These are phyloP conservation scores for Phaeotremella skinneri DNA, from an alignment of 768 basidiomycete genomes.

Conservation along the genomic window DNA sequence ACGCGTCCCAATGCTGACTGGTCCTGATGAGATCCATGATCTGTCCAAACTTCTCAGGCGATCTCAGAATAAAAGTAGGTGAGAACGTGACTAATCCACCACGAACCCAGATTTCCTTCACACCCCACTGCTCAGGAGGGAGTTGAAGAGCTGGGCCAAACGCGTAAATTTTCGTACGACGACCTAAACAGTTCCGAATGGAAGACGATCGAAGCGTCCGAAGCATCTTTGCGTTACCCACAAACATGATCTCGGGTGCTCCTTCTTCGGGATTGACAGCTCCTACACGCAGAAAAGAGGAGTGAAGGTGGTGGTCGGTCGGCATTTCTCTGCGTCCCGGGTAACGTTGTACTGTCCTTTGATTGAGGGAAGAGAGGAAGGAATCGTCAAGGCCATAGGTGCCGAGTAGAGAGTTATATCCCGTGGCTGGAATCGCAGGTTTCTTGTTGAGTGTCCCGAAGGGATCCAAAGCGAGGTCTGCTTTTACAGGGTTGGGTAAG, in stretches of 20 bases:
- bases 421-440: neutral
- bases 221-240: constrained; percentile 7
- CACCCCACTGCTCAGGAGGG: constrained; percentile 11
- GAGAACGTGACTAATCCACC: constrained; percentile 41
- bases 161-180: constrained; percentile 15
- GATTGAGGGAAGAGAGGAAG: constrained; percentile 7
- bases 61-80: constrained; percentile 30
- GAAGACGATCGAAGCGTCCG: constrained; percentile 5
- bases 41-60: constrained; percentile 23
- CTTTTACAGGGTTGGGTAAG: constrained; percentile 21
- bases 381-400: constrained; percentile 11
- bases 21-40: constrained; percentile 25
- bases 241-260: constrained; percentile 9
- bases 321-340: neutral
- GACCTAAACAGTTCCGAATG: constrained; percentile 3
- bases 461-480: neutral
- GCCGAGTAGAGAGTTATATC: constrained; percentile 5
- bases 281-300: constrained; percentile 1
- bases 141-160: constrained; percentile 18
- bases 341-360: constrained; percentile 3
- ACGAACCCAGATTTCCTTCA: constrained; percentile 12
- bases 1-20: constrained; percentile 27
- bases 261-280: neutral
- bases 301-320: constrained; percentile 4
- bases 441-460: neutral